These are phyloP conservation scores for Orbilia ellipsospora DNA, from an alignment of 2,329 filamentous ascomycete genomes.

Conservation along the genomic window DNA sequence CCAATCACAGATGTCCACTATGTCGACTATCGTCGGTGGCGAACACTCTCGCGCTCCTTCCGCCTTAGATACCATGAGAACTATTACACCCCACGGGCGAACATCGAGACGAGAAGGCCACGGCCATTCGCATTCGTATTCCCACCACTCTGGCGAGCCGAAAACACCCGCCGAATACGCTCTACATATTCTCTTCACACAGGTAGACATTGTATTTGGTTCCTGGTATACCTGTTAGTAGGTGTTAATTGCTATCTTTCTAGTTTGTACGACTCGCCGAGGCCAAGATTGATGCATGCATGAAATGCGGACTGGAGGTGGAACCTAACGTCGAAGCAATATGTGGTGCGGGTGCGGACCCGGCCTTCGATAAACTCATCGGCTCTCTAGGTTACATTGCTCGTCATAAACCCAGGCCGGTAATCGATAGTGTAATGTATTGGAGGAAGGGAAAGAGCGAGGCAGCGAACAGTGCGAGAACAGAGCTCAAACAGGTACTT, in stretches of 20 bases:
- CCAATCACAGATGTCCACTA: conserved; percentile 58
- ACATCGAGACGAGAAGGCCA: conserved; percentile 57
- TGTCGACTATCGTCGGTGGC: conserved; percentile 52
- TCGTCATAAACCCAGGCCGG: conserved; percentile 88
- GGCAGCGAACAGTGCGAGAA: conserved; percentile 76
- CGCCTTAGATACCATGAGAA: conserved; percentile 54
- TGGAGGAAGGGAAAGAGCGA: conserved; percentile 98
- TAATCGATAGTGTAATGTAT: conserved; percentile 97
- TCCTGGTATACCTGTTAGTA: conserved; percentile 8
- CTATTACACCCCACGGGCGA: conserved; percentile 50
- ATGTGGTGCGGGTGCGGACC: conserved; percentile 88
- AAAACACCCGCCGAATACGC: conserved; percentile 99
- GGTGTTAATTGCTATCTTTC: conserved; percentile 32
- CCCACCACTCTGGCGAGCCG: conserved; percentile 70
- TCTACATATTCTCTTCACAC: conserved; percentile 93
- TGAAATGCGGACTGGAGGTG: conserved; percentile 76
- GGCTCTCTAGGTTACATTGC: conserved; percentile 90
- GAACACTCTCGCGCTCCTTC: conserved; percentile 38
- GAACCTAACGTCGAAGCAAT: conserved; percentile 88
- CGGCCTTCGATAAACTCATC: conserved; percentile 92
- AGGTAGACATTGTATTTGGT: conserved; percentile 66
- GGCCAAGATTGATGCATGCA: conserved; percentile 90
- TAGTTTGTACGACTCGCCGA: conserved; percentile 96
- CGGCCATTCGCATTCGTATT: conserved; percentile 77
- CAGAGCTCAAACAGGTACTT: conserved; percentile 59